Evolutionary conservation across 176 grass and related monocot genomes (phyloP).

Genomic region (Dactylis glomerata): DNA sequence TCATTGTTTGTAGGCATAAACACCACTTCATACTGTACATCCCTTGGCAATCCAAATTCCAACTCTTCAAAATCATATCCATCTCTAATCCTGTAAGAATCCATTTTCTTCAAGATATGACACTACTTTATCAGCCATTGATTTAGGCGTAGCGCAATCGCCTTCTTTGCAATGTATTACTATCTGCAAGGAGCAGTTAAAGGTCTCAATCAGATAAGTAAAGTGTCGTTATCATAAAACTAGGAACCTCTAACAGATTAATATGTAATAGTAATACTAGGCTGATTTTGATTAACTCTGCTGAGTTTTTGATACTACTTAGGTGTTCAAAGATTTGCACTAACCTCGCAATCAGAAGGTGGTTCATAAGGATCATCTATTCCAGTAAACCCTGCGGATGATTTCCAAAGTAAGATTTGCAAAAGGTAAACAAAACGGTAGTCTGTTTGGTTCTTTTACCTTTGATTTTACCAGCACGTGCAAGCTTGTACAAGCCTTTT

Average conservation of each 20-base stretch:
- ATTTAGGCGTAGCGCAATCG: constrained; percentile 48
- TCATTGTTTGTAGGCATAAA: neutral
- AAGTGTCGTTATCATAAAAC: neutral
- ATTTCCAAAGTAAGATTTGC: constrained; percentile 3
- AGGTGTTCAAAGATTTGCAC: neutral
- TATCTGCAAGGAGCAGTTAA: constrained; percentile 44
- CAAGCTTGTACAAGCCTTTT: constrained; percentile 93
- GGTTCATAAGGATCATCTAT: constrained; percentile 90
- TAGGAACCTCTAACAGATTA: neutral
- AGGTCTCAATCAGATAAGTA: neutral
- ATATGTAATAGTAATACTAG: neutral
- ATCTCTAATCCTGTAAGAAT: constrained; percentile 48
- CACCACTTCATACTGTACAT: neutral
- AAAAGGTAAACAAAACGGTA: neutral
- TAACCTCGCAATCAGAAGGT: constrained; percentile 77
- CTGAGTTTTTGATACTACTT: neutral
- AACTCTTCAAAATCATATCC: neutral
- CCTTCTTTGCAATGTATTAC: constrained; percentile 67
- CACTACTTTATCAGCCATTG: constrained; percentile 75
- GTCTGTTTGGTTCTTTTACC: constrained; percentile 25
- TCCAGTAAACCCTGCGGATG: constrained; percentile 68
- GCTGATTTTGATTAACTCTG: neutral
- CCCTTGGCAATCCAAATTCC: neutral
- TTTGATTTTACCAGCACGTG: constrained; percentile 86
- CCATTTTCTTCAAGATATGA: constrained; percentile 62